Conservation (phyloP, 495 filamentous ascomycete species). For the Annulohypoxylon nitens region DNA sequence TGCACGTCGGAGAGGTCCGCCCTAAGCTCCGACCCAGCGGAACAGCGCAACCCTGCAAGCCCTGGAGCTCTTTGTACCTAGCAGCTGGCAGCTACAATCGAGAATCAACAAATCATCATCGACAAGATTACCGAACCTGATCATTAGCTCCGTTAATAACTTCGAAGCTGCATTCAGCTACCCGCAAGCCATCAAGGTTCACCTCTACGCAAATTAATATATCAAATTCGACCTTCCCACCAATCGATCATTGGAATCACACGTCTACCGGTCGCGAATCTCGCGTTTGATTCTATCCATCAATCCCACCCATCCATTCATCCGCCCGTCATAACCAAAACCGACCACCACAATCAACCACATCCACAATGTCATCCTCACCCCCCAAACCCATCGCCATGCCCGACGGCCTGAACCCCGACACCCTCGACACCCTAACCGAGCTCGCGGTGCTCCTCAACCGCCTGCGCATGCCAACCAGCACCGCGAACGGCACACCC, state of each 20-base stretch:
- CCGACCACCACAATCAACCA: not conserved
- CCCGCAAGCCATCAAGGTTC: slow-evolving; percentile 41
- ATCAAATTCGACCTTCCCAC: not conserved
- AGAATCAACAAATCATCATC: slow-evolving; percentile 24
- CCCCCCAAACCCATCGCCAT: slow-evolving; percentile 51
- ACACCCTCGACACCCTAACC: slow-evolving; percentile 87
- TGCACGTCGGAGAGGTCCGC: slow-evolving; percentile 25
- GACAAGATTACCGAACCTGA: slow-evolving; percentile 19
- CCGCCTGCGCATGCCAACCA: slow-evolving; percentile 69
- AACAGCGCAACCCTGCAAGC: slow-evolving; percentile 5
- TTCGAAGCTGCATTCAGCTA: slow-evolving; percentile 29
- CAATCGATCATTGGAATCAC: not conserved
- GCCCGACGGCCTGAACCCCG: slow-evolving; percentile 65
- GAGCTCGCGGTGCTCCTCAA: slow-evolving; percentile 81
- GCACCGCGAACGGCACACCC: slow-evolving; percentile 25
- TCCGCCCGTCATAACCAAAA: not conserved
- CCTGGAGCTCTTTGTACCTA: slow-evolving; percentile 1
- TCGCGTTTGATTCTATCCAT: not conserved
- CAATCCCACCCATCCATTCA: not conserved
- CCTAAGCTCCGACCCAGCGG: slow-evolving; percentile 25
- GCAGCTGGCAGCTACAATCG: slow-evolving; percentile 17
- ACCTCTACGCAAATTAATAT: slow-evolving; percentile 8
- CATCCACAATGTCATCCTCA: slow-evolving; percentile 47
- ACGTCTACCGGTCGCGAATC: not conserved
- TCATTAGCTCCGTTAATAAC: slow-evolving; percentile 22